Evolutionary conservation across 1,284 basidiomycete species (phyloP), one percentile per base, ranked within the genome.

Genomic region (Sanghuangporus weigelae): DNA sequence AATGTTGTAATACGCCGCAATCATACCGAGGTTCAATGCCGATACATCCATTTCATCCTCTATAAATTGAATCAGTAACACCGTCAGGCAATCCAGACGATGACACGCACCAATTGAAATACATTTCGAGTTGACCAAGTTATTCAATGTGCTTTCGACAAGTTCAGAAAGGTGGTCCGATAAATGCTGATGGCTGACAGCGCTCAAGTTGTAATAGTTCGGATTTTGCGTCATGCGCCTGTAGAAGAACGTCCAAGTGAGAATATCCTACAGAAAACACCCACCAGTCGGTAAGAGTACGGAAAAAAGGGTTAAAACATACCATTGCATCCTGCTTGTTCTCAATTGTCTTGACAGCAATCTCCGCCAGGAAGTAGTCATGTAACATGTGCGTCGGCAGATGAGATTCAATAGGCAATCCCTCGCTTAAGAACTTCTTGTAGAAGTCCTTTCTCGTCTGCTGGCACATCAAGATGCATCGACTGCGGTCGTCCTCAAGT

Each of bases 331-430:
- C 95, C 76, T 98, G 95, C 80, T 97, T 98, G 77, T 96, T 97
- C 79, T 98, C 96, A 66, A 99, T 97, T 3, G 96, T 99, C 79
- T 95, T 95, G 36, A 98, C 94, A 11, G 96, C 96, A 68, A 99
- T 97, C 77, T 99, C 97, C 1, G 96, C 94, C 67, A 99, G 85
- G 86, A 99, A 98, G 75, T 98, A 98, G 75, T 99, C 97, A 71
- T 98, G 96, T 7, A 94, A 79, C 73, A 90, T 83, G 74, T 91
- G 86, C 1, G 90, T 93, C 0, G 93, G 89, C 6, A 98, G 78
- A 72, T 96, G 94, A 0, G 93, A 96, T 74, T 99, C 96, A 69
- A 99, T 95, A 2, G 97, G 97, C n/a, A 99, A 79, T 14, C 96
- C 96, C 75, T 99, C 96, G 16, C 90, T 90, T 66, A 99, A 77